Evolutionary conservation across 192 early-diverging fungal genomes (phyloP), one percentile per base, ranked within the genome.

Genomic region (Chytriomyces hyalinus): DNA sequence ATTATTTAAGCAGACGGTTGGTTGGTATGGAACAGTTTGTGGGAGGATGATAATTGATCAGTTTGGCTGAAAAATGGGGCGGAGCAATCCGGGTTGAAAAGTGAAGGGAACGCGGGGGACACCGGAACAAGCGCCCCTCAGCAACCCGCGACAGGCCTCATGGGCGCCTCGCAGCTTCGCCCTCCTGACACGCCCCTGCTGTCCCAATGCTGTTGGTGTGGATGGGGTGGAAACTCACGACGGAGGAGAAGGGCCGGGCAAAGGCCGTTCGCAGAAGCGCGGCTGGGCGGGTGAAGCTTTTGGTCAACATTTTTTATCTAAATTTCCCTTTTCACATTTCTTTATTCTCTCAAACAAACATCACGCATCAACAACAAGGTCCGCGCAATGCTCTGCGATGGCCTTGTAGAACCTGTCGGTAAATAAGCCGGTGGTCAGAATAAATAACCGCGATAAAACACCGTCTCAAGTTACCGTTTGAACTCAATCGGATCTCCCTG

Each of bases 401-500:
- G 76, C 76, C n/a, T 22, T 50, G 43, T 69, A 77, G 53, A 76
- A 76, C 43, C 75, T 76, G 57, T 10, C 15, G 28, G n/a, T n/a
- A n/a, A n/a, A n/a, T n/a, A n/a, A n/a, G n/a, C 62, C 11, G 26
- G 36, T 36, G 0, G 36, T 36, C 36, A 36, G 36, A 36, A 36
- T 36, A 57, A 57, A 57, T 57, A 13, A 57, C 15, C 15, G 53
- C 53, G 4, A 57, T 57, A 11, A 28, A 64, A 28, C 0, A n/a
- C 60, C 8, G 53, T 60, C 47, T 2, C 62, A 11, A 43, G 28
- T 15, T 66, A 87, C 61, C 88, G 49, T 77, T 89, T 89, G 69
- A 87, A 89, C 60, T 89, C 88, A 43, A 89, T 59, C 9, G 88
- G 84, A 80, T 89, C 88, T 26, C 88, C 88, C 83, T 87, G 50